Percentiles rank a stretch among this genome's conserved stretches.
phyloP scores from a whole-genome alignment of 2,329 filamentous ascomycete species.

The Cordyceps cateniannulata region DNA sequence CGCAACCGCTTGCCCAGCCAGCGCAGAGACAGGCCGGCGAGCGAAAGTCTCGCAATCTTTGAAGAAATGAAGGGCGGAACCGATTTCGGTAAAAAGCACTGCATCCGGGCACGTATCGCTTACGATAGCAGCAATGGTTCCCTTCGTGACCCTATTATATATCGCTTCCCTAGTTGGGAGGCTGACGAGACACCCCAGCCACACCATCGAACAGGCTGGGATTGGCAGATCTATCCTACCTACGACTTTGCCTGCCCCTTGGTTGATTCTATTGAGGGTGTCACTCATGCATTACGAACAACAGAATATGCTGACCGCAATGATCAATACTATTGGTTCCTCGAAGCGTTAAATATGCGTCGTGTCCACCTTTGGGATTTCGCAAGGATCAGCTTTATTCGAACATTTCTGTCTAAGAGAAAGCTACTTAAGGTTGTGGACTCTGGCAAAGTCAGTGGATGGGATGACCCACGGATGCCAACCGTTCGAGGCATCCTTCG shows the following conservation, averaged over 20 bases:
- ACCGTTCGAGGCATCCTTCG: constrained; percentile 67
- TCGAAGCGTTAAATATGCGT: constrained; percentile 65
- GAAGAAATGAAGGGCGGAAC: constrained; percentile 89
- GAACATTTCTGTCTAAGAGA: constrained; percentile 76
- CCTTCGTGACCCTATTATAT: constrained; percentile 93
- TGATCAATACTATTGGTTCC: constrained; percentile 80
- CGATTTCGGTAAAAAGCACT: constrained; percentile 74
- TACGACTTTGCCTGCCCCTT: constrained; percentile 84
- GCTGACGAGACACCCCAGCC: constrained; percentile 62
- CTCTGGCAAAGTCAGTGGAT: constrained; percentile 64
- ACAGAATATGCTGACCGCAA: constrained; percentile 86
- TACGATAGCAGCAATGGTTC: constrained; percentile 91
- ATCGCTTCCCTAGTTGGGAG: constrained; percentile 60
- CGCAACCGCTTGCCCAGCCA: constrained; percentile 76
- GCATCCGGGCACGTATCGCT: constrained; percentile 90
- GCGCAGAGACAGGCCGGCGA: constrained; percentile 67
- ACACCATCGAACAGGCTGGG: constrained; percentile 67
- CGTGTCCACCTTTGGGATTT: constrained; percentile 83
- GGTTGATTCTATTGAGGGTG: constrained; percentile 72
- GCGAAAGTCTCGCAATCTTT: constrained; percentile 80
- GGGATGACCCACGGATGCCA: constrained; percentile 75
- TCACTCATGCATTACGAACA: constrained; percentile 76
- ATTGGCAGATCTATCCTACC: constrained; percentile 75
- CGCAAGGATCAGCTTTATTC: constrained; percentile 75
- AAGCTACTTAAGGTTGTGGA: constrained; percentile 61